Evolutionary conservation across 768 basidiomycete genomes (phyloP), one percentile per base, ranked within the genome.

Genomic region (Ramaria rubella): DNA sequence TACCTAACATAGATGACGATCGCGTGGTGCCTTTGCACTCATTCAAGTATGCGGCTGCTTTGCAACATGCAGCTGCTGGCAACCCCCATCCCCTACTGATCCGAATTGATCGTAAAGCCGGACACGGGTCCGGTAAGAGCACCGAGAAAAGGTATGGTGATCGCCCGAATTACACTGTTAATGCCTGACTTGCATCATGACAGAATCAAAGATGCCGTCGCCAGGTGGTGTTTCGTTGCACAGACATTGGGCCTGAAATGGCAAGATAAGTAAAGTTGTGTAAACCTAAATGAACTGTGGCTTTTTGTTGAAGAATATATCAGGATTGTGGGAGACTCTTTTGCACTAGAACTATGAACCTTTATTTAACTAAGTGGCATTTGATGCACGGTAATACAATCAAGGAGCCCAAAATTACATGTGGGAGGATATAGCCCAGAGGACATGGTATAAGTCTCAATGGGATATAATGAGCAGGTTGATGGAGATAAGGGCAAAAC

Each of bases 1-100:
- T 38, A 17, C 24, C 15, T 12, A n/a, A 1, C 19, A 5, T 62
- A 89, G 87, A 89, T 60, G 90, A 91, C 61, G 87, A 90, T 63
- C 84, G 90, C 31, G 90, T 92, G n/a, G 88, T 91, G 4, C 87
- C 88, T 1, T 72, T 89, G 66, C 90, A 91, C 69, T 87, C 88
- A 8, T 90, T 87, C 79, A 93, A 93, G 70, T 76, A 82, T 50
- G 83, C 85, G 0, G 90, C 90, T 15, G 81, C 82, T n/a, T 72
- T 91, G 34, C 90, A 93, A 65, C 70, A 91, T 65, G 71, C 69
- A 1, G 69, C 81, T 1, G 76, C 86, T 1, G 62, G 81, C 45
- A 92, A 90, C 66, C 79, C 81, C 0, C 70, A 89, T 63, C 90
- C 90, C 5, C 72, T 92, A 12, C 73, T 93, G 19, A 72, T 91